phyloP scores from a whole-genome alignment of 2,329 filamentous ascomycete genomes.

The Dactylella cylindrospora region DNA sequence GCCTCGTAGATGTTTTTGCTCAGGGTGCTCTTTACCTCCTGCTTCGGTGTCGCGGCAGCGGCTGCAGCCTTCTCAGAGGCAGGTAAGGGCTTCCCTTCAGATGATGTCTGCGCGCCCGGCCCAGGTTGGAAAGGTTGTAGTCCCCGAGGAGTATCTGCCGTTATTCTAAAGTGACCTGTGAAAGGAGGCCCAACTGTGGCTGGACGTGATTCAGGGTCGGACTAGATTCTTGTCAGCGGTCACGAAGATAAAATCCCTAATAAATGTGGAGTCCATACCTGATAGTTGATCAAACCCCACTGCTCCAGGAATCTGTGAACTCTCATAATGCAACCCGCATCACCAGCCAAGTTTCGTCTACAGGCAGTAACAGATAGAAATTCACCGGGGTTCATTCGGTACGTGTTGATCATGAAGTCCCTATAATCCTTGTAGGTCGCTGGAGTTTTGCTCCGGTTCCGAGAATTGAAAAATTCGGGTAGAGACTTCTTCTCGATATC shows the following conservation, averaged over 20 bases:
- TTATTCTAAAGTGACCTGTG: conserved; percentile 94
- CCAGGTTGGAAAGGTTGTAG: conserved; percentile 93
- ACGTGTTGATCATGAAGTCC: conserved; percentile 99
- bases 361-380: conserved; percentile 97
- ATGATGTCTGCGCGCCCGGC: conserved; percentile 65
- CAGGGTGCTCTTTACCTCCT: conserved; percentile 86
- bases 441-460: conserved; percentile 96
- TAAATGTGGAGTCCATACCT: conserved; percentile 61
- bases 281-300: conserved; percentile 98
- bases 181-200: conserved; percentile 95
- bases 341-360: conserved; percentile 87
- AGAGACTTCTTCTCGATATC: conserved; percentile 90
- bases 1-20: conserved; percentile 94
- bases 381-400: conserved; percentile 90
- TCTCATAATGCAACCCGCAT: conserved; percentile 98
- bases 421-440: conserved; percentile 98
- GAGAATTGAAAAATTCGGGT: conserved; percentile 97
- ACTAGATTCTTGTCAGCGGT: conserved; percentile 60
- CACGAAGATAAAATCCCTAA: conserved; percentile 49
- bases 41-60: conserved; percentile 67
- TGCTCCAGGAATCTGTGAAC: conserved; percentile 97
- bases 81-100: conserved; percentile 62
- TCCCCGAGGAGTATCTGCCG: conserved; percentile 90
- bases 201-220: conserved; percentile 91
- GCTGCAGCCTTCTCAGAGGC: conserved; percentile 72